Evolutionary conservation across 768 basidiomycete species (phyloP), one percentile per base, ranked within the genome.

Genomic region (Mycena epipterygia): DNA sequence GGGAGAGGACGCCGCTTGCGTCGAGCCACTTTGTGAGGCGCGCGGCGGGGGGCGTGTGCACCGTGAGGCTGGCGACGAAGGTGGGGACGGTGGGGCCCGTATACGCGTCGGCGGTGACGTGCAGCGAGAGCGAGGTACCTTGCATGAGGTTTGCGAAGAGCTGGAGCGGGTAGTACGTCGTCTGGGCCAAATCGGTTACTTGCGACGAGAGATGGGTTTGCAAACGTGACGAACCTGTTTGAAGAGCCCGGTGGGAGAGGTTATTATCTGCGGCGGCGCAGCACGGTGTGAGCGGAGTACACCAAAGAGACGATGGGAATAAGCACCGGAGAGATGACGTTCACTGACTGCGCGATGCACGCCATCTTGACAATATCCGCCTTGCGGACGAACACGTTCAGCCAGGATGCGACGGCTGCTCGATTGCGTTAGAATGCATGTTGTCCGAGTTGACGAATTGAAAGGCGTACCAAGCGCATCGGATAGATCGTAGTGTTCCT

Each of bases 311-410:
- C n/a, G 16, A 14, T 60, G 8, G 23, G 41, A 46, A 35, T 25
- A 67, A 81, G 59, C 62, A 84, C 85, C 16, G 86, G 84, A 8
- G 84, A 87, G 29, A 86, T 85, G 49, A 87, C 85, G 67, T 87
- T 87, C 32, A 87, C 83, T 13, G 81, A 86, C 83, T 91, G 90
- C 5, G 90, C 89, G 51, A 90, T 85, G 73, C 89, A 90, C 2
- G 89, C 89, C 55, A 90, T 88, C 68, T 88, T 87, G 49, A 90
- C 86, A 9, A 89, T 81, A 72, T 89, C 87, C 6, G 88, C 87
- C 58, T 91, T 88, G 21, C 89, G 82, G 8, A 90, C 84, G 68
- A 91, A 88, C 6, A 89, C 85, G 74, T 90, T 90, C 60, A 91
- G 77, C 89, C 89, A 91, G 12, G 87, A 81, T 3, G 87, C 88